Percentiles rank a stretch among this genome's conserved stretches.
Conservation (phyloP, 2,329 filamentous ascomycete species). For the Apiospora aurea region DNA sequence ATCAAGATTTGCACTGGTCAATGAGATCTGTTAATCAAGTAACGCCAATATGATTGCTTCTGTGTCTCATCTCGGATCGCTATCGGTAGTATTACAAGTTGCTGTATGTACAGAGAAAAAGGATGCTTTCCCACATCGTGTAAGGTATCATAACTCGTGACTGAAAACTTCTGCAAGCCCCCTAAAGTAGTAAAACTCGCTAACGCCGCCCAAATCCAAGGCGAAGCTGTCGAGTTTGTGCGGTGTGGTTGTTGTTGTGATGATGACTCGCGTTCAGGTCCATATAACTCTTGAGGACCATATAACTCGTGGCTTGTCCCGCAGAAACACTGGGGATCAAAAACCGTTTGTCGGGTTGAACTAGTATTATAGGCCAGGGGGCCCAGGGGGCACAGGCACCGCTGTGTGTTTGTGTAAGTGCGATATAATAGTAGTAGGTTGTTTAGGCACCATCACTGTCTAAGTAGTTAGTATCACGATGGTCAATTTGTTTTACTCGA, state of each 20-base stretch:
- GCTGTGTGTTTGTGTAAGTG: background rate
- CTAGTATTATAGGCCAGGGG: slow-evolving; percentile 18
- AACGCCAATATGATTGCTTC: slow-evolving; percentile 15
- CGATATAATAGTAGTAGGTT: background rate
- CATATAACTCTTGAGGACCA: background rate
- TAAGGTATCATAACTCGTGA: slow-evolving; percentile 19
- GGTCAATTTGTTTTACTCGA: slow-evolving; percentile 5
- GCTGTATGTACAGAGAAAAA: background rate
- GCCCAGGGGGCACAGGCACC: no score
- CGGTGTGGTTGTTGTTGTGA: background rate
- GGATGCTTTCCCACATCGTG: background rate
- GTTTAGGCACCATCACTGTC: slow-evolving; percentile 22
- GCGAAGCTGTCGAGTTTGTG: background rate
- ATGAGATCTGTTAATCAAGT: background rate
- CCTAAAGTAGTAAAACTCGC: slow-evolving; percentile 1
- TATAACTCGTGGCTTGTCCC: background rate
- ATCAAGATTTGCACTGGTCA: no score
- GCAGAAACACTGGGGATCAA: background rate
- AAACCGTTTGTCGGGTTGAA: background rate
- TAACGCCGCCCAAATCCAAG: background rate
- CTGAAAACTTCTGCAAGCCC: slow-evolving; percentile 7
- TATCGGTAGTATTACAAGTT: background rate
- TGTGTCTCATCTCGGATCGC: background rate
- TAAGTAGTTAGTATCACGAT: slow-evolving; percentile 8
- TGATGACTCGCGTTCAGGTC: slow-evolving; percentile 12